Base-by-base conservation (phyloP, 2,329 filamentous ascomycete genomes). In the Hypomyces perniciosus region DNA sequence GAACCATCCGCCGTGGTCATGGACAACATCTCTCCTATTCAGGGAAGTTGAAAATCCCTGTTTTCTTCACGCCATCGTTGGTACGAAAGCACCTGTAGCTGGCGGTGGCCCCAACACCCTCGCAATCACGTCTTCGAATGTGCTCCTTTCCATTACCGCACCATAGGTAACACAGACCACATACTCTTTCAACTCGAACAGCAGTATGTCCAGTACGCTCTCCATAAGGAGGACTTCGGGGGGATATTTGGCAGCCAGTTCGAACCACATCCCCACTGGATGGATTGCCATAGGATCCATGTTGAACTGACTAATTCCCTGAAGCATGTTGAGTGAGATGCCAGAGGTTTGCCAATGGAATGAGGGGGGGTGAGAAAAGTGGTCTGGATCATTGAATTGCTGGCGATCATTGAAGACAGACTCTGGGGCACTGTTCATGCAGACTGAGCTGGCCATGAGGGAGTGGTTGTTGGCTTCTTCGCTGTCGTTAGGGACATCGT, bases 181-280 rank as follows among this genome's bases (percentile, higher is more conserved):
- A 1, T 72, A 68, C 10, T 66, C 66, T 4, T 64, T 64, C 5
- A 80, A 65, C 57, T 72, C 74, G 5, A 61, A 53, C 59, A 69
- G 67, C 44, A 79, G 62, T 28, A 48, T 45, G 8, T 67, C 68
- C 38, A 77, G 57, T 34, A 68, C 60, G 26, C 58, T 59, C 0
- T 49, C 50, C 42, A 67, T 59, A 46, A 74, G 59, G n/a, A 77
- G 62, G 12, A 66, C 48, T 8, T 56, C 66, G n/a, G 64, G 55
- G 26, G 72, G 69, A 56, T 72, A 77, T 35, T 65, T 59, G 4
- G 55, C 60, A 27, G 69, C 70, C 28, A 79, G 68, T 66, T 79
- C 76, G 60, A 79, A 80, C 76, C 76, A 79, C 1, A 72, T 75
- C 62, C 79, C 76, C 28, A 79, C 72, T 12, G 77, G 76, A 29